Percentiles rank a stretch among this genome's conserved stretches.
These are phyloP conservation scores for Pulveroboletus sp. DNA, from an alignment of 768 basidiomycete species.

Conservation along the genomic window DNA sequence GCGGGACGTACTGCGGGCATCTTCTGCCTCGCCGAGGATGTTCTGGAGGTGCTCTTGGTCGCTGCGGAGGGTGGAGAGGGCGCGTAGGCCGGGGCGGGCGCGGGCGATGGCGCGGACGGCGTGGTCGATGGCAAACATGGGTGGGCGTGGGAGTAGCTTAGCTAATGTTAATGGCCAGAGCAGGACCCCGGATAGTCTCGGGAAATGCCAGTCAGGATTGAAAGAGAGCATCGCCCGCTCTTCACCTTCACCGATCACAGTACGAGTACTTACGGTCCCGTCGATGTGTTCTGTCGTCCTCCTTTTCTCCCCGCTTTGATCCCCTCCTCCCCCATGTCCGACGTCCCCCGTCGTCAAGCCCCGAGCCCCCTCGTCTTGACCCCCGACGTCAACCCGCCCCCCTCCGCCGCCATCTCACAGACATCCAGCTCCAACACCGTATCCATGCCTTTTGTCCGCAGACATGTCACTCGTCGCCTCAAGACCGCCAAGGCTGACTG, in stretches of 20 bases:
- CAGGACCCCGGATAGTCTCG: slow-evolving; percentile 20
- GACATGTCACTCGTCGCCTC: slow-evolving; percentile 91
- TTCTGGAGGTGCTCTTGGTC: slow-evolving; percentile 23
- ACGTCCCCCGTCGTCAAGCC: slow-evolving; percentile 46
- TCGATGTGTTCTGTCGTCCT: slow-evolving; percentile 16
- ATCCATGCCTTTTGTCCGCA: slow-evolving; percentile 88
- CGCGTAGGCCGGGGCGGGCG: not conserved
- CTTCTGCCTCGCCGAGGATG: slow-evolving; percentile 26
- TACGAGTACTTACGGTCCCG: not conserved
- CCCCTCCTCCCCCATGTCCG: slow-evolving; percentile 19
- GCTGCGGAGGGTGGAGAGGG: slow-evolving; percentile 18
- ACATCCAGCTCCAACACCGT: slow-evolving; percentile 70
- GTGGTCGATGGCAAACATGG: slow-evolving; percentile 14
- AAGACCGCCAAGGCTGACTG: slow-evolving; percentile 94
- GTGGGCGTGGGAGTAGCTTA: slow-evolving; percentile 4
- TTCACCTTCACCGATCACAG: slow-evolving; percentile 18
- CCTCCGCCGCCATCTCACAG: slow-evolving; percentile 20
- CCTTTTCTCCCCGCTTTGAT: slow-evolving; percentile 15
- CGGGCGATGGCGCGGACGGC: slow-evolving; percentile 15
- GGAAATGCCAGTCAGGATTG: slow-evolving; percentile 5
- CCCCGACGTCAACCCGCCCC: slow-evolving; percentile 47
- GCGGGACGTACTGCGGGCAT: slow-evolving; percentile 13
- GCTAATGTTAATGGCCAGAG: not conserved
- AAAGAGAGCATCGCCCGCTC: slow-evolving; percentile 8
- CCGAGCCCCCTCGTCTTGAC: slow-evolving; percentile 83